These are phyloP conservation scores for Neonectria faginata DNA, from an alignment of 2,329 filamentous ascomycete species.

Conservation along the genomic window DNA sequence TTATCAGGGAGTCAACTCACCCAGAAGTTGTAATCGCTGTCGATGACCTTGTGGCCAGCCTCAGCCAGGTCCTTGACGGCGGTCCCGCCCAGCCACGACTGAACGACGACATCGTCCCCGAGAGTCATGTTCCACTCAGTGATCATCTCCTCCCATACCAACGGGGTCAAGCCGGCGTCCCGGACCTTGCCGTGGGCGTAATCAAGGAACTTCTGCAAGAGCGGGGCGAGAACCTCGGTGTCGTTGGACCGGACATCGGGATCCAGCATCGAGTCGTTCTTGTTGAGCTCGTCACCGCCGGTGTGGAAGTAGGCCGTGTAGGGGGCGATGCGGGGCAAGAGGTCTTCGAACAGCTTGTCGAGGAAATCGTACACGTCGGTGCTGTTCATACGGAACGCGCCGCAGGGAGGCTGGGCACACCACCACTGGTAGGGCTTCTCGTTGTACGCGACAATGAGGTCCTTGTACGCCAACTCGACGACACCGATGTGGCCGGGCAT, in stretches of 20 bases:
- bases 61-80: conserved; percentile 71
- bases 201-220: conserved; percentile 83
- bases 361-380: conserved; percentile 77
- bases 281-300: conserved; percentile 88
- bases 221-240: conserved; percentile 72
- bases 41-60: conserved; percentile 77
- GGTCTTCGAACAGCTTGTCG: conserved; percentile 77
- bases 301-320: conserved; percentile 85
- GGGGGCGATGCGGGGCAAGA: conserved; percentile 77
- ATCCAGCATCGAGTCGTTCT: conserved; percentile 74
- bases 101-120: conserved; percentile 77
- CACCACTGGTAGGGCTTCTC: conserved; percentile 68
- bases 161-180: conserved; percentile 72
- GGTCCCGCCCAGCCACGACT: conserved; percentile 78
- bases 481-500: conserved; percentile 71
- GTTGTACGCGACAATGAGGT: conserved; percentile 66
- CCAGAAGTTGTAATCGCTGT: conserved; percentile 83
- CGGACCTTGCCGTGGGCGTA: conserved; percentile 75
- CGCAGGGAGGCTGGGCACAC: conserved; percentile 73
- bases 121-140: conserved; percentile 82
- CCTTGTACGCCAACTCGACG: conserved; percentile 63
- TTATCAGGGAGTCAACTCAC: conserved; percentile 61
- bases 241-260: conserved; percentile 76
- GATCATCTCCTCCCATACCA: conserved; percentile 92
- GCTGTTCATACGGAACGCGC: conserved; percentile 81